Evolutionary conservation across 495 filamentous ascomycete genomes (phyloP).

Genomic region (Rhizodiscina lignyota): DNA sequence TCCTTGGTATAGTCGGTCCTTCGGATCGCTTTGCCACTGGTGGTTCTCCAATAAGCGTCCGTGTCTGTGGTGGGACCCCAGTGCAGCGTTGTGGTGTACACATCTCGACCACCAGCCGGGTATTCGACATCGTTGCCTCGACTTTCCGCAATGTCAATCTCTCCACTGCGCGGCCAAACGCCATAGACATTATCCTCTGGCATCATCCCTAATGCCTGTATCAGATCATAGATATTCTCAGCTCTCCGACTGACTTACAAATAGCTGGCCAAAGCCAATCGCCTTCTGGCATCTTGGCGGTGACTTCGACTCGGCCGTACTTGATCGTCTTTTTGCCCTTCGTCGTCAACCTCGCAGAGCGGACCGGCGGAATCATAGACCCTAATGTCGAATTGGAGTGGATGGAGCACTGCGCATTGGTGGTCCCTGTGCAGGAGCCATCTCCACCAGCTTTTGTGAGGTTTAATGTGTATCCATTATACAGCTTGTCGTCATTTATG

Average conservation of each 20-base stretch:
- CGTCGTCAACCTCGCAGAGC: conserved; percentile 24
- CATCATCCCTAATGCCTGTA: conserved; percentile 21
- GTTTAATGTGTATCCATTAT: conserved; percentile 18
- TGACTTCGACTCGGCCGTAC: conserved; percentile 28
- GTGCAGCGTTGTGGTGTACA: conserved; percentile 4
- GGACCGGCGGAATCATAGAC: conserved; percentile 23
- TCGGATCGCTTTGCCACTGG: conserved; percentile 1
- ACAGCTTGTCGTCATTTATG: conserved; percentile 20
- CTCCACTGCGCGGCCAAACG: conserved; percentile 18
- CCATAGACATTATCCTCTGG: conserved; percentile 20
- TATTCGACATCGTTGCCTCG: conserved; percentile 6
- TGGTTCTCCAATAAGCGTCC: conserved; percentile 6
- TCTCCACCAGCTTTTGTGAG: conserved; percentile 18
- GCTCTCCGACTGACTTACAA: conserved; percentile 8
- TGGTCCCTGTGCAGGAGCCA: conserved; percentile 17
- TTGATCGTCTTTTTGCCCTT: conserved; percentile 23
- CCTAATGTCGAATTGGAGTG: conserved; percentile 21
- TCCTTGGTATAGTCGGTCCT: conserved; percentile 6
- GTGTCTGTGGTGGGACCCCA: conserved; percentile 9
- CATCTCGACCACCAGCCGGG: conserved; percentile 4
- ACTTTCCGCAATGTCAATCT: conserved; percentile 10
- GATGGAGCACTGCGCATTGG: conserved; percentile 15
- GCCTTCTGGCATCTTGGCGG: conserved; percentile 25
- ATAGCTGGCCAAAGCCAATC: conserved; percentile 31
- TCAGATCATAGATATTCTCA: background rate